Evolutionary conservation across 257 asterid species (phyloP), one percentile per base, ranked within the genome.

Genomic region (Pogostemon cablin): DNA sequence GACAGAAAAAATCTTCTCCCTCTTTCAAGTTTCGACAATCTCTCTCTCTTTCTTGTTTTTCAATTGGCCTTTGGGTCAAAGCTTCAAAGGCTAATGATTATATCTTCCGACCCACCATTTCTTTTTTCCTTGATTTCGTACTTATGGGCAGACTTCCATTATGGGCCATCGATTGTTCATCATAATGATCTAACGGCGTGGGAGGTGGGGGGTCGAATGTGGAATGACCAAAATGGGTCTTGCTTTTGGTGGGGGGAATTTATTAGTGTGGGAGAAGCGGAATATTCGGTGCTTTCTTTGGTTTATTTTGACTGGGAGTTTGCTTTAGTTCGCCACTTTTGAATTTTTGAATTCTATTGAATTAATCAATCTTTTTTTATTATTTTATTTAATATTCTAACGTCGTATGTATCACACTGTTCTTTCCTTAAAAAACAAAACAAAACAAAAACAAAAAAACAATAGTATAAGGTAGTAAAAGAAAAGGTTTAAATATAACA

Each of bases 91-190:
- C 81, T 77, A 76, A 80, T 78, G 75, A 85, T 80, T 75, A 79
- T 78, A 68, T 73, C 62, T 41, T 67, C 84, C 85, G 84, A 78
- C 85, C 87, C 84, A 73, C 77, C 57, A 62, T 80, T 81, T 73
- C 52, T 61, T 47, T 62, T 75, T 59, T 68, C 78, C 77, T 68
- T 66, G 70, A 48, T 72, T 71, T 84, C 72, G 84, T 81, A 75
- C 75, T 43, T 32, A 70, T 38, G 76, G 81, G 75, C 80, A 73
- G 75, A 53, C 72, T 3, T 69, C 34, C 7, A 35, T 3, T 54
- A 17, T 5, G 4, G 39, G 64, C 87, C 90, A 85, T 80, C 54
- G 70, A 76, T 78, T 11, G 7, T 2, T 48, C 53, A 48, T 53
- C 62, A 53, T 49, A 0, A 8, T 11, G 71, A 83, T 80, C 87